Evolutionary conservation across 208 protist species (phyloP), one percentile per base, ranked within the genome.

Genomic region (Leishmania amazonensis): DNA sequence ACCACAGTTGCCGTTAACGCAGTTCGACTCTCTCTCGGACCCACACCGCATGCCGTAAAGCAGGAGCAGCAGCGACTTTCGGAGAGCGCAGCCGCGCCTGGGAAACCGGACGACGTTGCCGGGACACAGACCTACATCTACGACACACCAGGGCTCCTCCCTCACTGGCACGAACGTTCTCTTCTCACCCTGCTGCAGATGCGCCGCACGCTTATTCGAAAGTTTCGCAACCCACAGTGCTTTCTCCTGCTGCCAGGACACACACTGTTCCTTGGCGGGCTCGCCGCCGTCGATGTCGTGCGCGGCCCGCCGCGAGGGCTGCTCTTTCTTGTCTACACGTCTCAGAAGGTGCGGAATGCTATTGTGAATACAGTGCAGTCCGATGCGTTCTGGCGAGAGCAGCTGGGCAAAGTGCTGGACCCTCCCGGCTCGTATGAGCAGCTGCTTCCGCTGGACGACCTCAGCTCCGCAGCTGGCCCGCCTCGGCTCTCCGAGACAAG

Each of bases 301-400:
- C 92, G 93, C 64, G 94, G 95, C 15, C 90, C 92, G 21, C 76
- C 89, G 45, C 87, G 87, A 8, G 93, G 93, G 54, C 73, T 97
- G 31, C 89, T 98, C 31, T 96, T 98, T 77, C 90, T 96, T 81
- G 88, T 97, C 15, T 98, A 98, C 90, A 96, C 94, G 6, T 97
- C 95, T 2, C 90, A 95, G 40, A 98, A 98, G 81, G 90, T 92
- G 42, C 87, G 88, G 60, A 94, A 92, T 78, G 94, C 89, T 24
- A 95, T 97, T 47, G 88, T 96, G 31, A 87, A 89, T 65, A 97
- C 95, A 15, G 88, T 88, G n/a, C 79, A 81, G 35, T 87, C 94
- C 6, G 94, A 97, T 73, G 78, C 80, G 17, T 97, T 96, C 75
- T 98, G 95, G 94, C 75, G 81, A 21, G 89, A 94, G 80, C 94